Evolutionary conservation across 208 protist genomes (phyloP).

Genomic region (Endotrypanum monterogeii): DNA sequence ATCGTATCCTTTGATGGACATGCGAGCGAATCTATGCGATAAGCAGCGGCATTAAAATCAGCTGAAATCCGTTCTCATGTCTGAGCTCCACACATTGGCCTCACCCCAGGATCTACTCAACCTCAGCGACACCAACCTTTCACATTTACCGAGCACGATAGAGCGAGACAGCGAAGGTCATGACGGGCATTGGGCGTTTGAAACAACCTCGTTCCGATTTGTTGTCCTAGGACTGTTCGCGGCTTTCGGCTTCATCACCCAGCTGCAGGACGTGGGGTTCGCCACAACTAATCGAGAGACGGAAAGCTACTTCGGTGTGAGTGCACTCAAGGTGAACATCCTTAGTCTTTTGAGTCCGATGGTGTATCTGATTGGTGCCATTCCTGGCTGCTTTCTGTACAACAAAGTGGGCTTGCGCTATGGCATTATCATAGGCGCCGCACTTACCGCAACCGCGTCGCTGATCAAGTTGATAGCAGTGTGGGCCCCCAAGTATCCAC

Average conservation of each 20-base stretch:
- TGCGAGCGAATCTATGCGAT: too few relatives aligned
- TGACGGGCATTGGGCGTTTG: conserved; percentile 4
- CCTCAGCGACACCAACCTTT: background rate
- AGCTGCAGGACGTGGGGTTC: conserved; percentile 55
- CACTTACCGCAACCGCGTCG: conserved; percentile 27
- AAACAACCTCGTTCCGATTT: conserved; percentile 36
- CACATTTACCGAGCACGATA: background rate
- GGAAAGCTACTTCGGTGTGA: conserved; percentile 35
- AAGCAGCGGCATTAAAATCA: too few relatives aligned
- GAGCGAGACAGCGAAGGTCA: background rate
- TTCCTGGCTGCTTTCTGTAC: conserved; percentile 45
- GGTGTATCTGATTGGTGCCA: conserved; percentile 40
- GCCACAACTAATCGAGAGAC: conserved; percentile 41
- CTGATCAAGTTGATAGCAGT: conserved; percentile 51
- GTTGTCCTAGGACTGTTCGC: conserved; percentile 37
- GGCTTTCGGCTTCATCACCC: conserved; percentile 46
- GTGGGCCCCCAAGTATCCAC: conserved; percentile 32
- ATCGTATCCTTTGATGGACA: too few relatives aligned
- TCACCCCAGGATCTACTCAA: background rate
- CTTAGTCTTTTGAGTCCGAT: conserved; percentile 43
- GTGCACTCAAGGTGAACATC: conserved; percentile 43
- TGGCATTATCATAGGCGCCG: conserved; percentile 36
- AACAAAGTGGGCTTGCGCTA: conserved; percentile 50
- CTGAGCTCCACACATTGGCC: too few relatives aligned
- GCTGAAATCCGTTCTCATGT: too few relatives aligned